Evolutionary conservation across 2,329 filamentous ascomycete genomes (phyloP).

Genomic region (Coniella vitis): DNA sequence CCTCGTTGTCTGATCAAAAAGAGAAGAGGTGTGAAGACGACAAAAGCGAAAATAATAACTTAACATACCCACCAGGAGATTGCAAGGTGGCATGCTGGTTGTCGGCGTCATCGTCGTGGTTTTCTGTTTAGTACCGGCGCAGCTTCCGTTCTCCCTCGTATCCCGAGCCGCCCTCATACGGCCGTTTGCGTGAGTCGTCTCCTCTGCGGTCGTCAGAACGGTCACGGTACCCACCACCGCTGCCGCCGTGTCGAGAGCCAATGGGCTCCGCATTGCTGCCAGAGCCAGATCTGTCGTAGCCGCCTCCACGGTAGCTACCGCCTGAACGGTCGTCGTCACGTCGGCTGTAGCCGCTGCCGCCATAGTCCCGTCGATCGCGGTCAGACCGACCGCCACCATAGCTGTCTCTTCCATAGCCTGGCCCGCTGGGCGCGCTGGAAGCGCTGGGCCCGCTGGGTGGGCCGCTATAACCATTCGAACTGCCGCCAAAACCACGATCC

Average conservation of each 20-base stretch:
- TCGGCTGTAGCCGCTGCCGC: slow-evolving; percentile 31
- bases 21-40: slow-evolving; percentile 18
- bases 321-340: slow-evolving; percentile 20
- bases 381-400: slow-evolving; percentile 34
- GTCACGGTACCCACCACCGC: slow-evolving; percentile 43
- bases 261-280: slow-evolving; percentile 33
- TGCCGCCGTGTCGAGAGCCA: slow-evolving; percentile 29
- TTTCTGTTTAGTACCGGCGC: slow-evolving; percentile 56
- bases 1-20: slow-evolving; percentile 21
- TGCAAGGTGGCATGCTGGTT: slow-evolving; percentile 23
- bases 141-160: slow-evolving; percentile 72
- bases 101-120: too few relatives aligned
- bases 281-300: slow-evolving; percentile 49
- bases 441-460: slow-evolving; percentile 51
- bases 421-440: slow-evolving; percentile 59
- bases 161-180: slow-evolving; percentile 64
- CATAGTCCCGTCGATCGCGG: slow-evolving; percentile 33
- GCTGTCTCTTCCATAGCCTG: slow-evolving; percentile 43
- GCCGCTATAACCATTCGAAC: slow-evolving; percentile 33
- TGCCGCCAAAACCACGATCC: slow-evolving; percentile 43
- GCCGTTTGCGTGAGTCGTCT: slow-evolving; percentile 57
- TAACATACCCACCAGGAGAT: slow-evolving; percentile 42
- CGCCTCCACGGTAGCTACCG: slow-evolving; percentile 21
- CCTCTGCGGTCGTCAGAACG: slow-evolving; percentile 33
- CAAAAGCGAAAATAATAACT: slow-evolving; percentile 18